Percentiles rank a stretch among this genome's conserved stretches.
These are phyloP conservation scores for Cicer cuneatum DNA, from an alignment of 306 rosid species.

Conservation along the genomic window DNA sequence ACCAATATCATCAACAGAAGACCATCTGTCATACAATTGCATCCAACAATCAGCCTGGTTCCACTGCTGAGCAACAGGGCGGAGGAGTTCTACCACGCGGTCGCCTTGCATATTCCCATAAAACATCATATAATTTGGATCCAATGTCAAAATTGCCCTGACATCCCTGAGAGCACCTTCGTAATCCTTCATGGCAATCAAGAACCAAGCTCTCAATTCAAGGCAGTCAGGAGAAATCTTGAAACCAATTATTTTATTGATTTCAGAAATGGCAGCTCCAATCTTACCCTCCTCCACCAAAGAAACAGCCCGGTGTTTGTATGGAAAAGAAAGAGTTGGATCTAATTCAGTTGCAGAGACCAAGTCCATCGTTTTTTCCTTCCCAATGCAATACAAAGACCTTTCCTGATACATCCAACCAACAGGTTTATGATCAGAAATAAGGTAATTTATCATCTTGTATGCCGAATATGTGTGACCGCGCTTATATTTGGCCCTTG, in stretches of 20 bases:
- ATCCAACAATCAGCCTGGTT: conserved; percentile 94
- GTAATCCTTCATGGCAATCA: conserved; percentile 71
- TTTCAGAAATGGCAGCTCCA: conserved; percentile 67
- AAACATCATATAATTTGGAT: conserved; percentile 77
- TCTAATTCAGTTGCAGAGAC: conserved; percentile 72
- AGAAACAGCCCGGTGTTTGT: conserved; percentile 71
- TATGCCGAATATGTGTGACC: conserved; percentile 80
- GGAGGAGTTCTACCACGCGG: conserved; percentile 69
- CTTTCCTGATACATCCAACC: conserved; percentile 98
- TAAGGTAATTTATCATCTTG: conserved; percentile 70
- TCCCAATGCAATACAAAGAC: conserved; percentile 72
- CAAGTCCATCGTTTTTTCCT: conserved; percentile 80
- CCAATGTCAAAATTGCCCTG: conserved; percentile 83
- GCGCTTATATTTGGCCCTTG: conserved; percentile 78
- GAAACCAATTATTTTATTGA: conserved; percentile 74
- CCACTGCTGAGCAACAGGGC: conserved; percentile 67
- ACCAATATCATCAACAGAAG: conserved; percentile 89
- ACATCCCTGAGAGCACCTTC: conserved; percentile 83
- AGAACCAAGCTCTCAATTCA: conserved; percentile 89
- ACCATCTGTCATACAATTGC: conserved; percentile 81
- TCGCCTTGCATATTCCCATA: conserved; percentile 72
- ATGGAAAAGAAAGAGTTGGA: conserved; percentile 83
- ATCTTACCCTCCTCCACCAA: conserved; percentile 66
- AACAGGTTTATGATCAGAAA: conserved; percentile 67
- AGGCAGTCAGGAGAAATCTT: conserved; percentile 87